Evolutionary conservation across 1,139 yeast genomes (phyloP).

Genomic region (Hemisphaericaspora xylanilytica): DNA sequence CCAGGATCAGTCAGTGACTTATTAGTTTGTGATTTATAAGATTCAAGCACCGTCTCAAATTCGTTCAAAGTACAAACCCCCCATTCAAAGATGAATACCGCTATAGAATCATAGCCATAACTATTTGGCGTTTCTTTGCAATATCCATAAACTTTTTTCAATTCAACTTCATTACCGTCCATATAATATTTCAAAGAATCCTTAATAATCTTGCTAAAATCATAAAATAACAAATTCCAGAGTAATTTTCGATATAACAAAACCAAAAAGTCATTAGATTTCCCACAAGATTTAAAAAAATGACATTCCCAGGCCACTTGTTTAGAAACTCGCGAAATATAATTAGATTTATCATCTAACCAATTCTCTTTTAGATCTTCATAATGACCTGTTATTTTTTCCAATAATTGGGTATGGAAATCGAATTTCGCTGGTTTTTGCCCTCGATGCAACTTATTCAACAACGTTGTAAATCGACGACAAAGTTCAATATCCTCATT

Average conservation of each 20-base stretch:
- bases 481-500: constrained; percentile 11
- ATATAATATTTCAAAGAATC: not conserved
- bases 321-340: constrained; percentile 17
- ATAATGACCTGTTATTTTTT: constrained; percentile 19
- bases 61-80: constrained; percentile 12
- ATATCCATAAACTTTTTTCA: constrained; percentile 19
- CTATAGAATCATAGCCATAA: constrained; percentile 19
- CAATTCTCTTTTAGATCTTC: constrained; percentile 18
- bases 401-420: constrained; percentile 18
- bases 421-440: constrained; percentile 11
- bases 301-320: constrained; percentile 20
- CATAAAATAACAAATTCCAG: constrained; percentile 32
- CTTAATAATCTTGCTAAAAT: constrained; percentile 18
- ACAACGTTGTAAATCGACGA: constrained; percentile 18
- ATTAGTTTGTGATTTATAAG: not conserved
- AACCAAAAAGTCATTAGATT: constrained; percentile 19
- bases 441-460: constrained; percentile 21
- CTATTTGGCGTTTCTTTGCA: constrained; percentile 19
- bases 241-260: constrained; percentile 22
- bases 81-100: constrained; percentile 23
- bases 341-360: constrained; percentile 18
- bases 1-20: no score
- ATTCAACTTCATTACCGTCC: constrained; percentile 19
- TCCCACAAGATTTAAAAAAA: constrained; percentile 25
- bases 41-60: constrained; percentile 7